Base-by-base conservation (phyloP, 257 asterid genomes). In the Verbascum thapsus region DNA sequence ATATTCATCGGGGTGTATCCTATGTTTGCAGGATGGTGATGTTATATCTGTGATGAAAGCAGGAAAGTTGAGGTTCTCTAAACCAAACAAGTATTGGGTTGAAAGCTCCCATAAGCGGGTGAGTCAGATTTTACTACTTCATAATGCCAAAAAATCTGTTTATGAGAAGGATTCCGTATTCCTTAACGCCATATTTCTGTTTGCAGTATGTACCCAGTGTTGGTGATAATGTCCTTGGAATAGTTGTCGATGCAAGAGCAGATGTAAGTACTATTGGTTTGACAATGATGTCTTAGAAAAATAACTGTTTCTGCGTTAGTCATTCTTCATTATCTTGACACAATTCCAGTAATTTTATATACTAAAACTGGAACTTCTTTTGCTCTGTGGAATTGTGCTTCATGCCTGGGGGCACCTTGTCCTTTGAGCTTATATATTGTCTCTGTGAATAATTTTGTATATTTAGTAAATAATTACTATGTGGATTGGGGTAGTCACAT, bases 101-200 rank as follows among this genome's bases (percentile, higher is more conserved):
- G 98, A 91, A 78, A 86, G 90, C 82, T 88, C 95, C 52, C 88
- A 83, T 30, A 91, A 86, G 74, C 84, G 95, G 75, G 98, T 91
- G 76, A 78, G 96, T 75, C 20, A 18, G 35, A 30, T 30, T 59
- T 65, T 63, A 47, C 32, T 26, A 26, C 32, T 26, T 26, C 32
- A 26, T 26, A 26, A 26, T 5, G 32, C 32, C 32, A 26, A 26
- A 26, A n/a, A 1, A 1, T 26, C 32, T 3, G 50, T 35, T 18
- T 44, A 73, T 39, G 22, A 52, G 17, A 43, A 34, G 19, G 32
- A 30, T 41, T 40, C 53, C 8, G 22, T 71, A 13, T 12, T 57
- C 73, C 48, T 66, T 44, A 34, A 56, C 13, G 41, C 63, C 16
- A 35, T 15, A 45, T 63, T 74, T 38, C 52, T 70, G 39, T 72